phyloP scores from a whole-genome alignment of 306 rosid genomes.

The Bauhinia variegata region DNA sequence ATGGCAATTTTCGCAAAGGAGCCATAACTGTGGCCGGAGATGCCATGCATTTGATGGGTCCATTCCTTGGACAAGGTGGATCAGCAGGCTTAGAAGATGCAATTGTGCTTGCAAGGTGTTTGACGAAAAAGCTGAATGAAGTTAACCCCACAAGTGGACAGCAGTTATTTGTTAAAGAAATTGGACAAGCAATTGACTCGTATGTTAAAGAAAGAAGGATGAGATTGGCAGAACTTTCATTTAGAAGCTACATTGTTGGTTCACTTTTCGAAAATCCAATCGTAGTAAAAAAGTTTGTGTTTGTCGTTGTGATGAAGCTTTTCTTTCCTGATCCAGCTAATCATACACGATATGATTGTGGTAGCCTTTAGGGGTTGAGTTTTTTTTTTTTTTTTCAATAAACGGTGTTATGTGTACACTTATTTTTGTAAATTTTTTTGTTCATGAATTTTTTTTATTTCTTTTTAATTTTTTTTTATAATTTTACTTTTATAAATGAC shows the following conservation, averaged over 20 bases:
- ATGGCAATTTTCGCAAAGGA: slow-evolving; percentile 21
- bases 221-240: slow-evolving; percentile 37
- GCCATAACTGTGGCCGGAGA: slow-evolving; percentile 41
- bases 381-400: too few species aligned
- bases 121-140: slow-evolving; percentile 15
- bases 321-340: background rate
- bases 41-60: slow-evolving; percentile 50
- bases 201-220: slow-evolving; percentile 46
- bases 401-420: too few species aligned
- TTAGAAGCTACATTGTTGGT: slow-evolving; percentile 30
- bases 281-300: background rate
- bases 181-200: slow-evolving; percentile 34
- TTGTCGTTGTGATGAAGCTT: background rate
- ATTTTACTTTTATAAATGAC: too few species aligned
- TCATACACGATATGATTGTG: background rate
- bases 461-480: too few species aligned
- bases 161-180: background rate
- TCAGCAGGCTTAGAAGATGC: slow-evolving; percentile 42
- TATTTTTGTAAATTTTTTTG: too few species aligned
- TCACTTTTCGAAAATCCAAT: slow-evolving; percentile 4
- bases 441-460: too few species aligned
- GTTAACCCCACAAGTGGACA: background rate
- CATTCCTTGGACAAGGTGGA: slow-evolving; percentile 46
- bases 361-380: background rate
- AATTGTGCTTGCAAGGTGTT: slow-evolving; percentile 25